Conservation (phyloP, 768 basidiomycete species). For the Lepiota venenata region DNA sequence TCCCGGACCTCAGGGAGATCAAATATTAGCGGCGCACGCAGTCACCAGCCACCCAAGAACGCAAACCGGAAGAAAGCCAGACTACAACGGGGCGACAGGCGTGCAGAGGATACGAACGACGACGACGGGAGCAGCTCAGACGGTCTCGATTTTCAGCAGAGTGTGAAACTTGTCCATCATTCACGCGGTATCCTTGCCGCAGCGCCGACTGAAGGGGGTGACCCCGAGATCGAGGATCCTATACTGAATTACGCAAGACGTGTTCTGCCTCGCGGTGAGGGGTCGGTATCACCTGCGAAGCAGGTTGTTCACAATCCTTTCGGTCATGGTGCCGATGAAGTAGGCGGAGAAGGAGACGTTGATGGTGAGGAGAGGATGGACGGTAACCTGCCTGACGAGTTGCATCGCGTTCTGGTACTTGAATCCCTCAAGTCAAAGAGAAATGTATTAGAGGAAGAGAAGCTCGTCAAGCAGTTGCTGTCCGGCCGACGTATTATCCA, state of each 20-base stretch:
- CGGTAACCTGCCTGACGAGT: slow-evolving; percentile 61
- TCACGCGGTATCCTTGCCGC: slow-evolving; percentile 11
- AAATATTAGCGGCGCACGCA: slow-evolving; percentile 29
- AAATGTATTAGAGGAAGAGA: slow-evolving; percentile 43
- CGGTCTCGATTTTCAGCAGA: neutral
- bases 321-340: slow-evolving; percentile 7
- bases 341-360: slow-evolving; percentile 26
- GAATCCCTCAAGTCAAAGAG: slow-evolving; percentile 40
- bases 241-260: slow-evolving; percentile 24
- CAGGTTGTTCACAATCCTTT: neutral
- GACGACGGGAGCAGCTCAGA: slow-evolving; percentile 14
- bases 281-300: slow-evolving; percentile 3
- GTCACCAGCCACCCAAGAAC: slow-evolving; percentile 22
- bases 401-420: slow-evolving; percentile 63
- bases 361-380: slow-evolving; percentile 41
- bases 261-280: slow-evolving; percentile 11
- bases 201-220: slow-evolving; percentile 16
- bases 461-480: slow-evolving; percentile 55
- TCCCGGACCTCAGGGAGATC: slow-evolving; percentile 20
- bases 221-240: slow-evolving; percentile 29
- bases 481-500: slow-evolving; percentile 52
- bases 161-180: slow-evolving; percentile 8
- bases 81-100: slow-evolving; percentile 13
- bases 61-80: slow-evolving; percentile 51
- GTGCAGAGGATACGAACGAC: slow-evolving; percentile 22